A percentile compares a stretch with the other conserved stretches of the same genome.
Conservation (phyloP, 2,329 filamentous ascomycete genomes). For the Diaporthe sp. region DNA sequence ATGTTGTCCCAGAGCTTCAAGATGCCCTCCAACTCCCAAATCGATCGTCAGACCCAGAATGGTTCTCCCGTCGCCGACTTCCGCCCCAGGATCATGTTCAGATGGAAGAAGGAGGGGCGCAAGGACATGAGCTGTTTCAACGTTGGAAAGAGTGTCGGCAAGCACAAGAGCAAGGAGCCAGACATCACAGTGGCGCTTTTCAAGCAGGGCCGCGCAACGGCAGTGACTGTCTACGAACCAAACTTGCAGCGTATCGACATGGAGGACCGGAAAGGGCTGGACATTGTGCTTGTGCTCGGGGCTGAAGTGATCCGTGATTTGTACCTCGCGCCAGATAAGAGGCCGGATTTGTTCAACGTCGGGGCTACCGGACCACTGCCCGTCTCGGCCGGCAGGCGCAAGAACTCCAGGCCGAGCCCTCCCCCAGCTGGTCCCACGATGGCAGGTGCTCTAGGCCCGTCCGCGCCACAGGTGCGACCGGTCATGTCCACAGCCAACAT, state of each 20-base stretch:
- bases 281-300: slow-evolving; percentile 78
- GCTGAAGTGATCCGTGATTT: slow-evolving; percentile 74
- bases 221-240: slow-evolving; percentile 89
- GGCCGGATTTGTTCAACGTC: slow-evolving; percentile 82
- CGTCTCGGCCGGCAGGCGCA: slow-evolving; percentile 46
- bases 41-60: slow-evolving; percentile 79
- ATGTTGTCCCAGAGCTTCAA: slow-evolving; percentile 89
- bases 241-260: slow-evolving; percentile 91
- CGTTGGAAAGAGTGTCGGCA: slow-evolving; percentile 79
- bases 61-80: slow-evolving; percentile 48
- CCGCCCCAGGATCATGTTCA: slow-evolving; percentile 83
- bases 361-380: slow-evolving; percentile 51
- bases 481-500: slow-evolving; percentile 61
- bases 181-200: slow-evolving; percentile 96
- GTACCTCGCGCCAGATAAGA: slow-evolving; percentile 66
- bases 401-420: slow-evolving; percentile 55
- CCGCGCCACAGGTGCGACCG: slow-evolving; percentile 34
- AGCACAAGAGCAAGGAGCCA: slow-evolving; percentile 87
- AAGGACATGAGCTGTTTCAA: slow-evolving; percentile 92
- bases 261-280: slow-evolving; percentile 92
- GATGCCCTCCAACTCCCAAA: slow-evolving; percentile 78
- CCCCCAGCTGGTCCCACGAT: slow-evolving; percentile 39
- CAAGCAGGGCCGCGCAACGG: slow-evolving; percentile 71
- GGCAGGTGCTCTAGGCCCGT: slow-evolving; percentile 50
- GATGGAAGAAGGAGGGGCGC: slow-evolving; percentile 89